Base-by-base conservation (phyloP, 345 rosid species). In the Jatropha curcas region DNA sequence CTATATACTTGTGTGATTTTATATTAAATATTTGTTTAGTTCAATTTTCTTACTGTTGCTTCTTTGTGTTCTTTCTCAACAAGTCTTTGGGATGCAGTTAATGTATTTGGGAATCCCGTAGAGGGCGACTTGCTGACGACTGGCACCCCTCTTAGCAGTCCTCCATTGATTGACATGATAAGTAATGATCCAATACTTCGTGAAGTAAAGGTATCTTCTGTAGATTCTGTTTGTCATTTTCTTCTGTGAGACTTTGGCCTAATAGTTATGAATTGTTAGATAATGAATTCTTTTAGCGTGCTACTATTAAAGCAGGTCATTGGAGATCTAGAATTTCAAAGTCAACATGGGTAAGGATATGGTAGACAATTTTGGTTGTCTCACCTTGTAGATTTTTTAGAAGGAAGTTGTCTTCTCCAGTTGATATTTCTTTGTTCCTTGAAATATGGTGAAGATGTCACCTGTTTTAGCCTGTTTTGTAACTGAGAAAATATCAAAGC, bases 181-280 rank as follows among this genome's bases (percentile, higher is more conserved):
- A 94, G 97, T 78, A 94, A 89, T 77, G 98, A 94, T 78, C 97
- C 97, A 68, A 78, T 94, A 74, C 98, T 94, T 55, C 71, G 82
- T 68, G 90, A 92, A 66, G 97, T 90, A 33, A 94, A 94, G 98
- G 98, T 94, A 71, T 82, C 53, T 48, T 31, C 48, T 8, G 64
- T 67, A 39, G 24, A 55, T 70, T 33, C 45, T 71, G 61, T 33
- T 57, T 57, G 45, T 19, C 41, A 33, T 51, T 45, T 27, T 35
- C 65, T 48, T 48, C 33, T 8, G 33, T 57, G 27, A 41, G 28
- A 41, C 30, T 50, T 35, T 43, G 50, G 19, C 46, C 51, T 33
- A 28, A 37, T 57, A 30, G 16, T 13, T 60, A 34, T 10, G 33
- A 12, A 62, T 33, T 60, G 33, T 24, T 62, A 7, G 4, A 12